These are phyloP conservation scores for Solanum sitiens DNA, from an alignment of 257 asterid species.

Conservation along the genomic window DNA sequence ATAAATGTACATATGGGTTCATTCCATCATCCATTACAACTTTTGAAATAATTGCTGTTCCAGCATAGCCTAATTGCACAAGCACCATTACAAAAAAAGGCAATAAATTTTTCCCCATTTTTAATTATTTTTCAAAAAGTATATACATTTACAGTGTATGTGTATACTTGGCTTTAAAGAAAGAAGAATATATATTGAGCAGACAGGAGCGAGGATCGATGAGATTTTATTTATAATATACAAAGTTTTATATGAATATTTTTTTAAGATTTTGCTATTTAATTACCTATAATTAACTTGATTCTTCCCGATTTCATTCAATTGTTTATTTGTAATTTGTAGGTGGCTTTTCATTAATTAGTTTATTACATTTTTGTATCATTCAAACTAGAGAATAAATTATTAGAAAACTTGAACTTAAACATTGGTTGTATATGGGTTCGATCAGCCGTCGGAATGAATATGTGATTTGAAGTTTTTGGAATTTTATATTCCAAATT, in stretches of 20 bases:
- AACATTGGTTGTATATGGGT: no score
- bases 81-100: neutral
- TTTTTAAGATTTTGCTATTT: no score
- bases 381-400: no score
- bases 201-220: neutral
- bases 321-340: no score
- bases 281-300: no score
- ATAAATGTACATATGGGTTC: neutral
- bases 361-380: no score
- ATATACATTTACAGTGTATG: neutral
- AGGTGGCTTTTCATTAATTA: no score
- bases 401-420: no score
- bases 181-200: neutral
- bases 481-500: no score
- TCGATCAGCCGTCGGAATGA: no score
- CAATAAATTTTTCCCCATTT: neutral
- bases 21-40: neutral
- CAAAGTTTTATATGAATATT: neutral
- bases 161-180: neutral
- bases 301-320: neutral
- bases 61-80: neutral
- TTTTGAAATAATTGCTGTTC: neutral
- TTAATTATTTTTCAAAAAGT: neutral
- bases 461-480: no score
- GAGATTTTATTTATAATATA: neutral